A percentile compares a stretch with the other conserved stretches of the same genome.
These are phyloP conservation scores for Phylloporus sp. DNA, from an alignment of 768 basidiomycete species.

Conservation along the genomic window DNA sequence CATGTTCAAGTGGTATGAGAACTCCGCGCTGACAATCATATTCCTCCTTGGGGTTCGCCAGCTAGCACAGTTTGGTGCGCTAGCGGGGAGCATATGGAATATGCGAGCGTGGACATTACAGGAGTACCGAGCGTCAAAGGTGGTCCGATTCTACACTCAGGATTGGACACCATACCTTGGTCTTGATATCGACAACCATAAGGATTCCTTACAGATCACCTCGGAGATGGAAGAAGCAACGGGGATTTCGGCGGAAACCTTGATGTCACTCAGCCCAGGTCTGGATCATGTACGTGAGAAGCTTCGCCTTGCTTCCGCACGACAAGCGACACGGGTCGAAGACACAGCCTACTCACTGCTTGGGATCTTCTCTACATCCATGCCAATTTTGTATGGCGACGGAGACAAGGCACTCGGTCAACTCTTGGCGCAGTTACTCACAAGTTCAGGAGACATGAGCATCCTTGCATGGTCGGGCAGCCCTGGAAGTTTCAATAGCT, in stretches of 20 bases:
- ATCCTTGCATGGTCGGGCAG: conserved; percentile 7
- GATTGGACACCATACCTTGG: background rate
- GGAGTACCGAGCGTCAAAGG: too few species aligned
- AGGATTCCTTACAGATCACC: background rate
- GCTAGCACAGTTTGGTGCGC: background rate
- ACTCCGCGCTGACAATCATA: background rate
- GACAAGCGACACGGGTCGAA: too few species aligned
- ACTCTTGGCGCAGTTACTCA: conserved; percentile 1
- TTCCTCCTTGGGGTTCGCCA: background rate
- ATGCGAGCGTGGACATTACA: background rate
- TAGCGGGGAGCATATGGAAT: background rate
- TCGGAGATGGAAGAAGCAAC: background rate
- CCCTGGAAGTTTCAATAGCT: conserved; percentile 7
- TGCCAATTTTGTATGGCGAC: conserved; percentile 3
- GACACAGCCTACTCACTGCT: background rate
- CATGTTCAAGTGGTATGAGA: background rate
- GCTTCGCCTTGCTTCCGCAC: background rate
- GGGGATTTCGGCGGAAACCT: background rate
- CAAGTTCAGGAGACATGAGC: conserved; percentile 1
- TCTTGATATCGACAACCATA: background rate
- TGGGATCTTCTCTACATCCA: background rate
- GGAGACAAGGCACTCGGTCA: conserved; percentile 1
- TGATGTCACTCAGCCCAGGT: conserved; percentile 1
- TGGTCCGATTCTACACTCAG: too few species aligned
- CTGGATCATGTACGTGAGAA: background rate